phyloP scores from a whole-genome alignment of 352 stramenopile species.

The Globisporangium ultimum region DNA sequence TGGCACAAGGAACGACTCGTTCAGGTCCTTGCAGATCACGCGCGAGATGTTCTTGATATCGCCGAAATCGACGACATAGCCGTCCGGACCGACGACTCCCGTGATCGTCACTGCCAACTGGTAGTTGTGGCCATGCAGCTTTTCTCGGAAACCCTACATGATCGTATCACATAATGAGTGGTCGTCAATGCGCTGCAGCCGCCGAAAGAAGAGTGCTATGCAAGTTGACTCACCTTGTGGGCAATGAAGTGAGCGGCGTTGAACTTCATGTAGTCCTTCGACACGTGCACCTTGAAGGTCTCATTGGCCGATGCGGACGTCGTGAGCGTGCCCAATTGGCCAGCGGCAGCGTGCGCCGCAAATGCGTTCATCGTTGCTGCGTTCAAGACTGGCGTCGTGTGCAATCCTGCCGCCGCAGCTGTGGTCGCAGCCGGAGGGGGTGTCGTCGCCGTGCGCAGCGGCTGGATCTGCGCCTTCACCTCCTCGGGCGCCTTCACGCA shows the following conservation, averaged over 20 bases:
- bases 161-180: not conserved
- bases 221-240: conserved; percentile 62
- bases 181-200: too few species aligned
- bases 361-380: conserved; percentile 7
- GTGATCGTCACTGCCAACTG: conserved; percentile 90
- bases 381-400: conserved; percentile 1
- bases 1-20: conserved; percentile 97
- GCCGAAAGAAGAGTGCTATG: not conserved
- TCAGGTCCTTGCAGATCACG: conserved; percentile 95
- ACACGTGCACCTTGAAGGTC: conserved; percentile 86
- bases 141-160: conserved; percentile 91
- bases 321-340: conserved; percentile 13
- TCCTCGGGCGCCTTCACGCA: conserved; percentile 77
- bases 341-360: conserved; percentile 7
- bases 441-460: conserved; percentile 21
- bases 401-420: conserved; percentile 3
- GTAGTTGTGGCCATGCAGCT: conserved; percentile 98
- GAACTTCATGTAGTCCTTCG: conserved; percentile 92
- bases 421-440: not conserved
- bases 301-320: conserved; percentile 52
- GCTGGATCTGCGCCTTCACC: conserved; percentile 76
- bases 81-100: conserved; percentile 86
- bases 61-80: conserved; percentile 98
- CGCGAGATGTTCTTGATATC: conserved; percentile 95
- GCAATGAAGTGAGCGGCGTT: conserved; percentile 89